Evolutionary conservation across 768 basidiomycete genomes (phyloP), one percentile per base, ranked within the genome.

Genomic region (Rhizopogon vulgaris): DNA sequence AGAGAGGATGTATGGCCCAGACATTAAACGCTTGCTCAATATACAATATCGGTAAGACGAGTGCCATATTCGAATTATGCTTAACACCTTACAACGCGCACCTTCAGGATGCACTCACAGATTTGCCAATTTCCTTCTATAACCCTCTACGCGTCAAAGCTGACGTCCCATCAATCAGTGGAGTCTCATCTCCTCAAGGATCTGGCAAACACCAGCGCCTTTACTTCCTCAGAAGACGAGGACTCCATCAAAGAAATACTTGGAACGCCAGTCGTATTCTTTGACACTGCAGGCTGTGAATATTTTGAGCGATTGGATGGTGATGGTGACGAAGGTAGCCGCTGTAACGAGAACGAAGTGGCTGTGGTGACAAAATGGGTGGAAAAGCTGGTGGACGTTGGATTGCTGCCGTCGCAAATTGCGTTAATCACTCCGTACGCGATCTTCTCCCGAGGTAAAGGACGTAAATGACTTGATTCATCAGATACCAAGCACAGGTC

Each of bases 331-430:
- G 94, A 95, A 60, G 94, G 93, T 0, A 94, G 91, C 56, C 78
- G 85, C 56, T 87, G 83, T 58, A 99, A 99, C 60, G 94, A 95
- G 71, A 98, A 99, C 61, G 96, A 99, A 61, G 93, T 85, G 0
- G 82, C 78, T 10, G 79, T 96, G 9, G 94, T 94, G 2, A 83
- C 80, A 62, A 78, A 77, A 52, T 94, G 92, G 86, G 83, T 91
- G 0, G 79, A 85, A 39, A 84, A 79, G 60, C 69, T 98, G 66
- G 93, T 94, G 55, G 69, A 67, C 12, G 74, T 76, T 12, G 86
- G 87, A 4, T 66, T 95, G 2, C 64, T 73, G 6, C 77, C 89
- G 0, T 70, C 71, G 1, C 87, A 94, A 60, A 91, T 97, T 47
- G 90, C 89, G 5, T 74, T 97, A 49, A 86, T 97, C 56, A 90